phyloP scores from a whole-genome alignment of 805 yeast species.

The Yarrowia sp. region DNA sequence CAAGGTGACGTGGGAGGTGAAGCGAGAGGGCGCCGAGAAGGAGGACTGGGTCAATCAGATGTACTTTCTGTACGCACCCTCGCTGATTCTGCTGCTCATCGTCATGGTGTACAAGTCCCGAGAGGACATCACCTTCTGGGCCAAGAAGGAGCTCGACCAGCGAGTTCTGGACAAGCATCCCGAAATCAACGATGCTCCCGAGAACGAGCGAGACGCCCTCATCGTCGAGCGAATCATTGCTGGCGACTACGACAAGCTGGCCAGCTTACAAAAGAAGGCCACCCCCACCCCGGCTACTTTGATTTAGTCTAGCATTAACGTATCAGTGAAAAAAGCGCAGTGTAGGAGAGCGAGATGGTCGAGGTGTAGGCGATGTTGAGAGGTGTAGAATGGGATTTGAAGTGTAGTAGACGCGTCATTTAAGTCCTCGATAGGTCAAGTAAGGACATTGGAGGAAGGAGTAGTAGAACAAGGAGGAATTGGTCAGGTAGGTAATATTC shows the following conservation, averaged over 20 bases:
- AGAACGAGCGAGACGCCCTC: slow-evolving; percentile 74
- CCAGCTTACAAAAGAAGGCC: slow-evolving; percentile 51
- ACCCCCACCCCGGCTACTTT: slow-evolving; percentile 50
- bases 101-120: slow-evolving; percentile 46
- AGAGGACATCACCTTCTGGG: slow-evolving; percentile 73
- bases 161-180: slow-evolving; percentile 73
- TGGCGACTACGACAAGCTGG: slow-evolving; percentile 77
- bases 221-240: slow-evolving; percentile 81
- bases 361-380: background rate
- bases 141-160: slow-evolving; percentile 77
- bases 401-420: too few species aligned
- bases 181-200: slow-evolving; percentile 60
- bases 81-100: slow-evolving; percentile 58
- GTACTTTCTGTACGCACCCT: slow-evolving; percentile 75
- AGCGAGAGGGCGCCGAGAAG: slow-evolving; percentile 68
- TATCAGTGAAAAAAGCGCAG: slow-evolving; percentile 4
- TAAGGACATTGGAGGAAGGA: too few species aligned
- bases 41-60: slow-evolving; percentile 87
- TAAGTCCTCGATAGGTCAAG: too few species aligned
- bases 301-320: slow-evolving; percentile 43
- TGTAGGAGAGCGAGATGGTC: background rate
- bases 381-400: background rate
- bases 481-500: too few species aligned
- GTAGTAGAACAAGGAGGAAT: too few species aligned
- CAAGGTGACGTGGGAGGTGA: slow-evolving; percentile 76